These are phyloP conservation scores for Drechslerella stenobrocha DNA, from an alignment of 2,329 filamentous ascomycete species.

Conservation along the genomic window DNA sequence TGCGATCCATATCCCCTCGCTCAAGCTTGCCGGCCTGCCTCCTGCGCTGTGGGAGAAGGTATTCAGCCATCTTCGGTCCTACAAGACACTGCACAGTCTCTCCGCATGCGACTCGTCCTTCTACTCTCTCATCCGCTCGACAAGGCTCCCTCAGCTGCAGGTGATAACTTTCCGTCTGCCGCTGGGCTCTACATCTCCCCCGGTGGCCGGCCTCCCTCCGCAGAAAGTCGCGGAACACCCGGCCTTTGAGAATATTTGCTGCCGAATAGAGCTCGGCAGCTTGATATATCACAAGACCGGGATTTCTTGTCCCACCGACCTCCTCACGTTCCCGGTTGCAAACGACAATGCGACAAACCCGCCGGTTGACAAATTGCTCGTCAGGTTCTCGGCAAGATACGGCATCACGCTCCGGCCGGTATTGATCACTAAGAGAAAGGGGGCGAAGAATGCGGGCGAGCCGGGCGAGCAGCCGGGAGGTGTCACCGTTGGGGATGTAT, in stretches of 20 bases:
- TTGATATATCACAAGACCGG: conserved; percentile 48
- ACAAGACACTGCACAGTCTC: conserved; percentile 18
- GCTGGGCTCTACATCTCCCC: not conserved
- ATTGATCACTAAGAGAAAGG: conserved; percentile 18
- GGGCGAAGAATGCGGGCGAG: not conserved
- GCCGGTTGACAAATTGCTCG: conserved; percentile 19
- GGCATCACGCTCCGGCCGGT: conserved; percentile 29
- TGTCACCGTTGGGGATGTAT: conserved; percentile 38
- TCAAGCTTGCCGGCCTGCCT: conserved; percentile 17
- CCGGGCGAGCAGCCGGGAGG: not conserved
- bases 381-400: conserved; percentile 36
- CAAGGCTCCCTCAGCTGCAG: conserved; percentile 14
- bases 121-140: conserved; percentile 7
- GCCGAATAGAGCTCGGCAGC: conserved; percentile 40
- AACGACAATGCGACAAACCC: conserved; percentile 35
- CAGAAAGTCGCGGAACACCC: conserved; percentile 23
- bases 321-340: conserved; percentile 28
- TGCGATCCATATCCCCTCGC: conserved; percentile 14
- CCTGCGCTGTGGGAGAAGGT: conserved; percentile 35
- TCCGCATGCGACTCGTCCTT: conserved; percentile 19
- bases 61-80: conserved; percentile 19
- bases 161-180: conserved; percentile 20
- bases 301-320: conserved; percentile 31
- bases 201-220: not conserved
- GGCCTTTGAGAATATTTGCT: conserved; percentile 45